These are phyloP conservation scores for Bryoglossum gracile DNA, from an alignment of 495 filamentous ascomycete genomes.

Conservation along the genomic window DNA sequence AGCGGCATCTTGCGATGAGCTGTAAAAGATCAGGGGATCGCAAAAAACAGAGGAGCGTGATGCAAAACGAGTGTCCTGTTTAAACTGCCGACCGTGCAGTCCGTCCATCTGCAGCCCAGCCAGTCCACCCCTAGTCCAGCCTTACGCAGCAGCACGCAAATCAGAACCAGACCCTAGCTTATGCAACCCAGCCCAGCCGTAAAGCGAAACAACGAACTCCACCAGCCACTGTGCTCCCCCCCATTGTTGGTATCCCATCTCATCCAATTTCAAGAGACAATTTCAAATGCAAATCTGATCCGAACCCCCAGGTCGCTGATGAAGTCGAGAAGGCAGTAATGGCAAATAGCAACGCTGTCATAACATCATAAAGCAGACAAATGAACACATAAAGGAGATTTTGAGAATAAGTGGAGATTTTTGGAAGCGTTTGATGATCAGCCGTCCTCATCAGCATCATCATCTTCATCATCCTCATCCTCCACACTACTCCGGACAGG, in stretches of 20 bases:
- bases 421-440: constrained; percentile 1
- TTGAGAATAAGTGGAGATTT: not conserved
- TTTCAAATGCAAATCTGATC: not conserved
- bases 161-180: too few species aligned
- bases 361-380: constrained; percentile 26
- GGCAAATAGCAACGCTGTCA: constrained; percentile 24
- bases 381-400: constrained; percentile 13
- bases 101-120: constrained; percentile 21
- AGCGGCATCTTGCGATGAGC: constrained; percentile 5
- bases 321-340: constrained; percentile 9
- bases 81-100: not conserved
- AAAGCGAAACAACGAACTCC: constrained; percentile 11
- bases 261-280: constrained; percentile 11
- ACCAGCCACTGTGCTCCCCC: constrained; percentile 7
- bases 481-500: constrained; percentile 24
- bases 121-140: constrained; percentile 3
- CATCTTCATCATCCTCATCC: constrained; percentile 44
- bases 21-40: too few species aligned
- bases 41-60: too few species aligned
- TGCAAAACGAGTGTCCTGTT: constrained; percentile 25
- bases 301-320: constrained; percentile 9
- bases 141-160: constrained; percentile 3
- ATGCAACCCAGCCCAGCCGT: constrained; percentile 10
- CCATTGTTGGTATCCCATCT: constrained; percentile 13
- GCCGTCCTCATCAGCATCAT: constrained; percentile 39